A percentile compares a stretch with the other conserved stretches of the same genome.
Conservation (phyloP, 106 monocot genomes). For the Phalaenopsis equestris region DNA sequence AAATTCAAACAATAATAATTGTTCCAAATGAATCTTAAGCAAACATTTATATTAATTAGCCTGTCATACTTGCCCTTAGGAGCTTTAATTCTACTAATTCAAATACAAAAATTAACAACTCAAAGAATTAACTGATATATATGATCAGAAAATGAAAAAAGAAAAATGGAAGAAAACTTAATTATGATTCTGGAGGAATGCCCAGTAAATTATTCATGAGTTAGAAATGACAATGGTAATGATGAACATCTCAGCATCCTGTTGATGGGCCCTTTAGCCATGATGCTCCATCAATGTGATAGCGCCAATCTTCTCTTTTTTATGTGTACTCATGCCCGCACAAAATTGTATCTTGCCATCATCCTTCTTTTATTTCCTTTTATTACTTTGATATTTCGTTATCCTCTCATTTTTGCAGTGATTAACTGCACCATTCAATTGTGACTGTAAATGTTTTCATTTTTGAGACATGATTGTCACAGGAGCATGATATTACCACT, state of each 20-base stretch:
- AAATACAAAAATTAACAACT: no score
- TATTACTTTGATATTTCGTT: neutral
- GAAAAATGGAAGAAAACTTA: neutral
- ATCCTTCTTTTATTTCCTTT: neutral
- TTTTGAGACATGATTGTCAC: neutral
- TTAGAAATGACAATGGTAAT: neutral
- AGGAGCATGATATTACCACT: slow-evolving; percentile 89
- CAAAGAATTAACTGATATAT: no score
- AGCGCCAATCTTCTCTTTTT: neutral
- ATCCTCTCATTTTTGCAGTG: neutral
- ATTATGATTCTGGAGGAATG: neutral
- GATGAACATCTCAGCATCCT: neutral
- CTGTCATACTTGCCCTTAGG: no score
- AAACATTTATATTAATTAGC: no score
- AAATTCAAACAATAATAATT: no score
- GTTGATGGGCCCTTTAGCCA: neutral
- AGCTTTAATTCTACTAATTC: no score
- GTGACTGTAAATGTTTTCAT: neutral
- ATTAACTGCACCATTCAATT: neutral
- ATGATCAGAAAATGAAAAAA: no score
- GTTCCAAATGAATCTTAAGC: no score
- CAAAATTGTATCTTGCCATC: neutral
- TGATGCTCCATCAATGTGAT: neutral
- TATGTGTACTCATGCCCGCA: no score
- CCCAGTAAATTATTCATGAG: neutral